Percentiles rank a stretch among this genome's conserved stretches.
Evolutionary conservation across 2,329 filamentous ascomycete genomes (phyloP).

Genomic region (Chalara sp.): DNA sequence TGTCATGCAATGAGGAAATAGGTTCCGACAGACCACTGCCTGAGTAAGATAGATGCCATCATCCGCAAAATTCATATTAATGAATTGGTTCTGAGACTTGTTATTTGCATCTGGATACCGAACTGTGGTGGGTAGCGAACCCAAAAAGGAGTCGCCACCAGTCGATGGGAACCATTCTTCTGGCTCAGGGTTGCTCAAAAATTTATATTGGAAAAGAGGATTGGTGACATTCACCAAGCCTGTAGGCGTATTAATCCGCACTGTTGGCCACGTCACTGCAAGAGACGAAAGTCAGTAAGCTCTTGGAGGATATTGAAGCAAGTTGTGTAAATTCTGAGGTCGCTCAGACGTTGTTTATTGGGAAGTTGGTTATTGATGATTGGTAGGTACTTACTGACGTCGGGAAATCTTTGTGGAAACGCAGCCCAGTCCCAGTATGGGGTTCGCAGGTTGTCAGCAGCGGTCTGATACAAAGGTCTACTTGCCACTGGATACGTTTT

Average conservation of each 20-base stretch:
- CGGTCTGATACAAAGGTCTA: slow-evolving; percentile 32
- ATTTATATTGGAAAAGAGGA: slow-evolving; percentile 43
- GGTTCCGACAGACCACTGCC: too few relatives aligned
- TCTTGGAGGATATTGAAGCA: too few relatives aligned
- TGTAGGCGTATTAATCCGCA: slow-evolving; percentile 22
- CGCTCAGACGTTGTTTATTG: too few relatives aligned
- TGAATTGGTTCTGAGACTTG: neutral
- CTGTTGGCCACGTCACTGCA: slow-evolving; percentile 11
- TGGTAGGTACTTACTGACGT: slow-evolving; percentile 24
- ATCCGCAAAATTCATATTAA: neutral
- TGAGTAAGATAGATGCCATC: neutral
- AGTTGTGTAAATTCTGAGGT: too few relatives aligned
- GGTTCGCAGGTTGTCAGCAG: slow-evolving; percentile 33
- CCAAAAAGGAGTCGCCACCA: slow-evolving; percentile 25
- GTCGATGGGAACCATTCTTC: slow-evolving; percentile 38
- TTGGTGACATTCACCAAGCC: slow-evolving; percentile 33
- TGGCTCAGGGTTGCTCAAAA: slow-evolving; percentile 25
- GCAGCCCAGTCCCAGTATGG: slow-evolving; percentile 42
- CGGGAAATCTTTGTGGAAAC: slow-evolving; percentile 28
- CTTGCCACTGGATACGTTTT: slow-evolving; percentile 6
- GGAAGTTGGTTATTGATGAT: too few relatives aligned
- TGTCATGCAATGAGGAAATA: too few relatives aligned
- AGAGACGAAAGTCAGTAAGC: slow-evolving; percentile 27
- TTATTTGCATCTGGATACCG: neutral
- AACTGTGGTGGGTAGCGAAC: neutral